Percentiles rank a stretch among this genome's conserved stretches.
phyloP scores from a whole-genome alignment of 306 rosid species.

The Spatholobus suberectus region DNA sequence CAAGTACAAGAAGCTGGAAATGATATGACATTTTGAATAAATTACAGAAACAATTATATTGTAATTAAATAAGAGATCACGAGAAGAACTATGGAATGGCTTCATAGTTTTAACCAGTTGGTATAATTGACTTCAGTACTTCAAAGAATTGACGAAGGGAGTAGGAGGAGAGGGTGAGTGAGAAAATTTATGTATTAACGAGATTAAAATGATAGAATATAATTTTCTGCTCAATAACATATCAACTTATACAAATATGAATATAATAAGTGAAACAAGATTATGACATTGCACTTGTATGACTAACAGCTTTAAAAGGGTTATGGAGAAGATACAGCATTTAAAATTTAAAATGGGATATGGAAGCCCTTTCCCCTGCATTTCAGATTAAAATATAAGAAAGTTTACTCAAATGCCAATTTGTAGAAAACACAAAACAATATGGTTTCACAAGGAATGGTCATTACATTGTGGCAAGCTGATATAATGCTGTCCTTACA shows the following conservation, averaged over 20 bases:
- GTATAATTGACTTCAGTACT: not conserved
- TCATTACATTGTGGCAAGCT: too few species aligned
- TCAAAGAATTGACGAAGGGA: conserved; percentile 3
- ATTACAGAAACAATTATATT: conserved; percentile 1
- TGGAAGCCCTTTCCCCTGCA: not conserved
- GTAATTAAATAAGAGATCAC: conserved; percentile 4
- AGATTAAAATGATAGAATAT: conserved; percentile 12
- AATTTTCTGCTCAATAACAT: not conserved
- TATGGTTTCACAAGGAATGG: too few species aligned
- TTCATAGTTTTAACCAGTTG: conserved; percentile 12
- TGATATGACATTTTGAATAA: not conserved
- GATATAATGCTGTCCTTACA: too few species aligned
- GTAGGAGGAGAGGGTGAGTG: not conserved
- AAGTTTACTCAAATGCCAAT: not conserved
- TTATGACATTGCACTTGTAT: conserved; percentile 10
- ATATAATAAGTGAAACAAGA: not conserved
- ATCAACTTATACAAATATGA: not conserved
- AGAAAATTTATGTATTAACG: not conserved
- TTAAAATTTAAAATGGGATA: not conserved
- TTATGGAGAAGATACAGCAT: too few species aligned
- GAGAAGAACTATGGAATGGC: conserved; percentile 14
- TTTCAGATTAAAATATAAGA: not conserved
- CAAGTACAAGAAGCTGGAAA: not conserved
- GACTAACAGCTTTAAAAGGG: conserved; percentile 13
- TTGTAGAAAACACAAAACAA: too few species aligned